Evolutionary conservation across 1,284 basidiomycete species (phyloP).

Genomic region (Rugosomyces carneus): DNA sequence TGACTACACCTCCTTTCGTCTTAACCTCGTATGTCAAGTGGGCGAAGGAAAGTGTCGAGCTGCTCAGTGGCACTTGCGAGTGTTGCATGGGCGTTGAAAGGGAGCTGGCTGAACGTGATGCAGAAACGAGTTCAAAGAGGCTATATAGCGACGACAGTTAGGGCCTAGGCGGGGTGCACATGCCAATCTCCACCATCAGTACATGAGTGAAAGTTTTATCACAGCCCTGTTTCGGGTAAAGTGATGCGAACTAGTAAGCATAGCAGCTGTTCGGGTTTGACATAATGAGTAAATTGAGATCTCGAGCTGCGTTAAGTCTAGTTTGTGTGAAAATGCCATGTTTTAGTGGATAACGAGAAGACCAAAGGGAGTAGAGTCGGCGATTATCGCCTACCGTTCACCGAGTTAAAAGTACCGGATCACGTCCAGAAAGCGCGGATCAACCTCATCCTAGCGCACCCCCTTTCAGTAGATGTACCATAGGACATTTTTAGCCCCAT

Average conservation of each 20-base stretch:
- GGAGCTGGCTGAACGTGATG: not conserved
- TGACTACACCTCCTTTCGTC: conserved; percentile 13
- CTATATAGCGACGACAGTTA: not conserved
- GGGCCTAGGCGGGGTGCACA: not conserved
- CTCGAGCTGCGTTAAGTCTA: not conserved
- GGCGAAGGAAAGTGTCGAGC: conserved; percentile 19
- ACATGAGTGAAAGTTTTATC: not conserved
- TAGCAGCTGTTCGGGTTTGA: not conserved
- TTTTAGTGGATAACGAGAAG: not conserved
- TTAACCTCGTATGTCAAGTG: conserved; percentile 20
- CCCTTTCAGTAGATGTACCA: not conserved
- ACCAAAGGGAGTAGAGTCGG: not conserved
- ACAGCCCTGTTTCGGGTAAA: not conserved
- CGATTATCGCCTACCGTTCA: not conserved
- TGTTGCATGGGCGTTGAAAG: not conserved
- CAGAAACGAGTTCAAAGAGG: not conserved
- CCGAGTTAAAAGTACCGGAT: not conserved
- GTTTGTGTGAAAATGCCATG: not conserved
- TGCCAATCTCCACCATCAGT: not conserved
- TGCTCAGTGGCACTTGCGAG: not conserved
- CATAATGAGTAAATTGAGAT: not conserved
- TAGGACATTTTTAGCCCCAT: not conserved
- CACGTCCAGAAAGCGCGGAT: not conserved
- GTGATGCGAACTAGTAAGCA: not conserved
- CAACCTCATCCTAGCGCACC: not conserved